Base-by-base conservation (phyloP, 164 flowering plant species). In the Magnolia sinica region DNA sequence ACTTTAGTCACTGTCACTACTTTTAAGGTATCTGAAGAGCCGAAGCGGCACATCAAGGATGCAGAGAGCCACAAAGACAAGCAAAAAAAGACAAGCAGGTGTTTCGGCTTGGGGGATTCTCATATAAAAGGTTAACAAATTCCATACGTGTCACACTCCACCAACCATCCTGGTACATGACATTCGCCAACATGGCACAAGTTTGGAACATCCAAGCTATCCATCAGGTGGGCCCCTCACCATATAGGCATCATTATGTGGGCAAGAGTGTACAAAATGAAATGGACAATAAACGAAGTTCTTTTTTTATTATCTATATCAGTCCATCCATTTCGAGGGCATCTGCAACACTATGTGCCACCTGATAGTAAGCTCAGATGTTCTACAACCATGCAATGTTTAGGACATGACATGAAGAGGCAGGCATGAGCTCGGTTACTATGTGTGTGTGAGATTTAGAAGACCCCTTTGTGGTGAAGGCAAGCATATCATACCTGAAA, bases 401-500 rank as follows among this genome's bases (percentile, higher is more conserved):
- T 55, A 2, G 61, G 18, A 55, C 13, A 55, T 9, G 18, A 55
- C 13, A 55, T 9, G 61, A 55, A 55, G 61, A 55, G 61, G 13
- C 16, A 14, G 61, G 61, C 61, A 55, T 11, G 61, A 16, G 18
- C 2, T 55, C 2, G 13, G 61, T 16, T 16, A 13, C 61, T 55
- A 4, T 16, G 18, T 55, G 18, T 16, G 18, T 55, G 61, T 37
- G 45, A 37, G 61, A 55, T 16, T 11, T 11, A 11, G 61, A 55
- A 55, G 1, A 11, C 18, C 61, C 61, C 13, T 55, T 16, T 14
- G 18, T 37, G 45, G 45, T 37, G 45, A 63, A 63, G 68, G 14
- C 16, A 27, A 7, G 29, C 9, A 19, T n/a, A 31, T 3, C 22
- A 37, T 75, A 75, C 77, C 94, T 87, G 91, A 76, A 85, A 83